A percentile compares a stretch with the other conserved stretches of the same genome.
Evolutionary conservation across 2,329 filamentous ascomycete species (phyloP).

Genomic region (Zymoseptoria crescenta): DNA sequence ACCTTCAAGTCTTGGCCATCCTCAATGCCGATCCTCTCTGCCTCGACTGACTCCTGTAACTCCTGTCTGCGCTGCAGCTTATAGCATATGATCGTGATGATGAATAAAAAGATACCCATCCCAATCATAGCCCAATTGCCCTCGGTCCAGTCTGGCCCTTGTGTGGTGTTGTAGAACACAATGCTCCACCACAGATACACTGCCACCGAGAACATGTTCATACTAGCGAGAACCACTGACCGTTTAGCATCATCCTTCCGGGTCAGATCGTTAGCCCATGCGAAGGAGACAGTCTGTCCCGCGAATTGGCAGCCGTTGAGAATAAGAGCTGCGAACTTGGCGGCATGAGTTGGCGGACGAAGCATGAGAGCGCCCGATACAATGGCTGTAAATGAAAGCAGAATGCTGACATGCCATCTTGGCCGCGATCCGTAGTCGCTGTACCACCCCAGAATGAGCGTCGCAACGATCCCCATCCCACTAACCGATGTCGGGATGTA

Average conservation of each 20-base stretch:
- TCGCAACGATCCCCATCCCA: conserved; percentile 21
- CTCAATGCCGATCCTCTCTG: not conserved
- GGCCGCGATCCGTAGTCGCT: conserved; percentile 17
- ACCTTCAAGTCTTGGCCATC: not conserved
- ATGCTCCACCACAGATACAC: conserved; percentile 24
- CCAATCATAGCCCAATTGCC: conserved; percentile 23
- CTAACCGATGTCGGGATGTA: conserved; percentile 22
- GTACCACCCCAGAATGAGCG: conserved; percentile 22
- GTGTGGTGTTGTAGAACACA: conserved; percentile 22
- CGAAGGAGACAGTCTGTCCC: conserved; percentile 22
- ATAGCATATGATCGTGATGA: conserved; percentile 17
- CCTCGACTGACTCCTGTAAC: conserved; percentile 11
- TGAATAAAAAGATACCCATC: conserved; percentile 19
- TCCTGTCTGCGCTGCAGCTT: conserved; percentile 18
- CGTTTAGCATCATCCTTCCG: conserved; percentile 21
- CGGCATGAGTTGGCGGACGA: conserved; percentile 13
- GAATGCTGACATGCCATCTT: conserved; percentile 22
- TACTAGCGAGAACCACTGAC: conserved; percentile 18
- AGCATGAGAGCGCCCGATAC: conserved; percentile 21
- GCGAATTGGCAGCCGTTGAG: conserved; percentile 22
- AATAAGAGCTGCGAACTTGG: conserved; percentile 21
- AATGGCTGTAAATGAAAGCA: conserved; percentile 22
- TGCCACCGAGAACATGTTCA: conserved; percentile 24
- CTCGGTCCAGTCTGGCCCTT: conserved; percentile 21
- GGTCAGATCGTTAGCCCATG: conserved; percentile 23